Base-by-base conservation (phyloP, 148 eudicot species). In the Cornus controversa region DNA sequence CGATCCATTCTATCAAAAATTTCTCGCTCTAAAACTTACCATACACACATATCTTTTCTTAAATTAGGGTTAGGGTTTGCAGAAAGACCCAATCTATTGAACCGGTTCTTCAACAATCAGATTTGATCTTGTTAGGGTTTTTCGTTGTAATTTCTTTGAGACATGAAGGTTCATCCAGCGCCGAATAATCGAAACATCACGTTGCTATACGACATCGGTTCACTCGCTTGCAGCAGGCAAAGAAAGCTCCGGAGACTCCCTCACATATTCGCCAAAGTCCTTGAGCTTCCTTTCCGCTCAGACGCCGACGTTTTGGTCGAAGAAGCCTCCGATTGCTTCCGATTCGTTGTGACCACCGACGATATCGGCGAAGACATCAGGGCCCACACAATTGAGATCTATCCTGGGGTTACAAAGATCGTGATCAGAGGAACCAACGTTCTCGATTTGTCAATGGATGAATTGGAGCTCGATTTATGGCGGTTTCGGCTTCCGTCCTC, bases 361-460 rank as follows among this genome's bases (percentile, higher is more conserved):
- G 90, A 84, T 22, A 79, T 85, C 26, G 80, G 77, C 8, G 67
- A 77, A 47, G 89, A 87, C 70, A 83, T 92, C 65, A 77, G 86
- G 77, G 95, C 95, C 8, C 86, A 88, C 24, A 83, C 90, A 3
- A 62, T 94, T 5, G 91, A 92, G 91, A 90, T 92, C 76, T 79
- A 84, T 63, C 97, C 97, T 2, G 97, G 98, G 15, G 98, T 94
- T 13, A 92, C 91, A 20, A 94, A 94, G 89, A 87, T 94, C 79
- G 91, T 92, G 22, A 85, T 94, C 3, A 68, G 92, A 13, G 89
- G 89, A 4, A 53, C 57, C 42, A 69, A 80, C 27, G 80, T 75
- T 36, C 27, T 72, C 0, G 84, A 81, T 54, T 70, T 78, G 18
- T 71, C 88, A 0, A 74, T 83, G 68, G 76, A 71, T 37, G 95